A percentile compares a stretch with the other conserved stretches of the same genome.
phyloP scores from a whole-genome alignment of 805 yeast species.

The Lipomyces yamanashiensis region DNA sequence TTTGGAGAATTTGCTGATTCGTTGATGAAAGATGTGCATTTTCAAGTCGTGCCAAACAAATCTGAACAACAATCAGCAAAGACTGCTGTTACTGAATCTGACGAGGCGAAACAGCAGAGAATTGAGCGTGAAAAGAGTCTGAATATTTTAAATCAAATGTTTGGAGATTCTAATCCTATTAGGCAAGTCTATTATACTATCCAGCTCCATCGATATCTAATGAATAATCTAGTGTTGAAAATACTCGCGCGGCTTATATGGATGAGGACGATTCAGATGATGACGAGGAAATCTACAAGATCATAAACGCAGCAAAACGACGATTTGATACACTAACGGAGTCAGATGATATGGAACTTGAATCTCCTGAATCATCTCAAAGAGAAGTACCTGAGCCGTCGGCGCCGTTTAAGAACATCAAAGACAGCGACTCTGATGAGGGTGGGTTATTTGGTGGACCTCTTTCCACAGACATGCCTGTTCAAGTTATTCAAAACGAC shows the following conservation, averaged over 20 bases:
- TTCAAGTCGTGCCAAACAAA: constrained; percentile 9
- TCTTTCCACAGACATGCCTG: too few relatives aligned
- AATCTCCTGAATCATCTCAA: neutral
- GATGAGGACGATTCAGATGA: constrained; percentile 48
- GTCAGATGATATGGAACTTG: neutral
- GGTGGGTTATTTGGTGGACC: constrained; percentile 3
- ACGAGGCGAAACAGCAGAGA: constrained; percentile 20
- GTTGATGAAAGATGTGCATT: constrained; percentile 5
- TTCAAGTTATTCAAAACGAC: neutral
- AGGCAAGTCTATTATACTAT: neutral
- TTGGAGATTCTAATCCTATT: neutral
- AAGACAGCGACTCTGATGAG: neutral
- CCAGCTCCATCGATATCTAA: too few relatives aligned
- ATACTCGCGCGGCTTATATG: constrained; percentile 5
- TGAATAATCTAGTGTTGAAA: neutral
- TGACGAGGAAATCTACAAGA: constrained; percentile 16
- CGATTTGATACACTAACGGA: neutral
- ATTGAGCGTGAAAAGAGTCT: constrained; percentile 22
- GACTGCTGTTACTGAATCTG: constrained; percentile 9
- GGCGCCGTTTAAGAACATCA: too few relatives aligned
- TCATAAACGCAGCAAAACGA: constrained; percentile 7
- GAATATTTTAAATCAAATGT: constrained; percentile 25
- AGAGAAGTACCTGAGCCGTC: neutral
- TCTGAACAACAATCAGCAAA: neutral
- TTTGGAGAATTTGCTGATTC: constrained; percentile 15